Base-by-base conservation (phyloP, 495 filamentous ascomycete genomes). In the Durotheca rogersii region DNA sequence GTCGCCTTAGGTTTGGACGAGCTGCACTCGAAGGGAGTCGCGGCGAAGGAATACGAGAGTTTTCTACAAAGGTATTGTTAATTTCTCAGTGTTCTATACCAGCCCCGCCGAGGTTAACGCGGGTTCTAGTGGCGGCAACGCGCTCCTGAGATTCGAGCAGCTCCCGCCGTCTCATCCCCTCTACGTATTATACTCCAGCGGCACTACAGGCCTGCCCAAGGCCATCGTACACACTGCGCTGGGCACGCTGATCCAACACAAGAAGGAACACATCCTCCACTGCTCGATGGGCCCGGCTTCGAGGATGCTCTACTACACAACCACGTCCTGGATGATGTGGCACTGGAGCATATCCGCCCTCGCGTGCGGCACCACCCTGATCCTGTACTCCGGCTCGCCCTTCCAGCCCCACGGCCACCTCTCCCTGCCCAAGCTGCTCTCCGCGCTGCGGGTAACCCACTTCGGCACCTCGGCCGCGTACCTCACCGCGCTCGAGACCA, bases 301-400 rank as follows among this genome's bases (percentile, higher is more conserved):
- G 10, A 62, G 69, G 7, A 61, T 78, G 88, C 51, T 92, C 81
- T 95, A 93, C 69, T 95, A 89, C 64, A 95, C 90, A 1, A 95
- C 90, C 2, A 84, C 81, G 20, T 94, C 90, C 3, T 93, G 87
- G 89, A 93, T 95, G 90, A 96, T 95, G 90, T 93, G 89, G 87
- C 90, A 95, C 66, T 95, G 90, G 90, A 81, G 90, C 33, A 81
- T 95, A 14, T 91, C 88, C 4, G 88, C 81, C 0, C 79, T 95
- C 6, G 85, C 88, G 7, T 82, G 79, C 42, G 90, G 90, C 45
- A 78, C 86, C 5, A 91, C 88, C 0, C 75, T 95, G 31, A 79
- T 95, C 15, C 76, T 95, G 2, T 96, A 96, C 67, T 87, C 93
- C 52, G 90, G 90, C 21, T 93, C 88, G 0, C 90, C 90, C 12